Percentiles rank a stretch among this genome's conserved stretches.
phyloP scores from a whole-genome alignment of 805 yeast genomes.

The Ogataea ganodermae region DNA sequence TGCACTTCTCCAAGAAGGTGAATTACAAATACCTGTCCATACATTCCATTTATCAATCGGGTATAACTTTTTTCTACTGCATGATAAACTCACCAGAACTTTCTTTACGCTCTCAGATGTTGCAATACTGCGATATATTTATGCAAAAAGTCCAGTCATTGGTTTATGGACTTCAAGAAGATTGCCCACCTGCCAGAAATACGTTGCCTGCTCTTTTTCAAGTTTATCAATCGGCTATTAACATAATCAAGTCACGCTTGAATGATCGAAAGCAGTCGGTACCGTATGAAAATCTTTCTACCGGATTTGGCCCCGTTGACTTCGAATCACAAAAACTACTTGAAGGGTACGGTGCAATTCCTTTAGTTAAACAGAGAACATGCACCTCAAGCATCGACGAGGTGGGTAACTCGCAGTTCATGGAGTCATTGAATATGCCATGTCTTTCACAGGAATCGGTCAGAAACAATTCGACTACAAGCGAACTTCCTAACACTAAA shows the following conservation, averaged over 20 bases:
- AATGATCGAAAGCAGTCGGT: neutral
- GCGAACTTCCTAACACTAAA: constrained; percentile 6
- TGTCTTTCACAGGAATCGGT: neutral
- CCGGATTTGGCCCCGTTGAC: neutral
- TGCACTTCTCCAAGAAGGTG: constrained; percentile 12
- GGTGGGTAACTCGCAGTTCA: constrained; percentile 7
- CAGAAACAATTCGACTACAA: neutral
- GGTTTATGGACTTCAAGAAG: constrained; percentile 12
- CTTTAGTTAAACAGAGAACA: neutral
- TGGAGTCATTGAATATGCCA: constrained; percentile 7
- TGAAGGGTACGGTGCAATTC: neutral
- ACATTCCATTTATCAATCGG: constrained; percentile 25
- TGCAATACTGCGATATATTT: constrained; percentile 8
- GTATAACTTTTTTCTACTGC: constrained; percentile 21
- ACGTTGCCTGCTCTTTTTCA: constrained; percentile 10
- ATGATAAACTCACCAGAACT: constrained; percentile 22
- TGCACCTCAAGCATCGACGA: neutral
- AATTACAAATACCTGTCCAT: constrained; percentile 28
- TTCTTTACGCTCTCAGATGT: constrained; percentile 7
- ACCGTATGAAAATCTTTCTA: neutral
- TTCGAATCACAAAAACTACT: neutral
- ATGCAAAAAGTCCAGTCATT: constrained; percentile 10
- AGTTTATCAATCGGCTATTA: constrained; percentile 9
- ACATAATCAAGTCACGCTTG: constrained; percentile 9
- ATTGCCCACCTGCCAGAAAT: constrained; percentile 26